phyloP scores from a whole-genome alignment of 371 early-diverging fungal genomes.

The Batrachochytrium dendrobatidis region DNA sequence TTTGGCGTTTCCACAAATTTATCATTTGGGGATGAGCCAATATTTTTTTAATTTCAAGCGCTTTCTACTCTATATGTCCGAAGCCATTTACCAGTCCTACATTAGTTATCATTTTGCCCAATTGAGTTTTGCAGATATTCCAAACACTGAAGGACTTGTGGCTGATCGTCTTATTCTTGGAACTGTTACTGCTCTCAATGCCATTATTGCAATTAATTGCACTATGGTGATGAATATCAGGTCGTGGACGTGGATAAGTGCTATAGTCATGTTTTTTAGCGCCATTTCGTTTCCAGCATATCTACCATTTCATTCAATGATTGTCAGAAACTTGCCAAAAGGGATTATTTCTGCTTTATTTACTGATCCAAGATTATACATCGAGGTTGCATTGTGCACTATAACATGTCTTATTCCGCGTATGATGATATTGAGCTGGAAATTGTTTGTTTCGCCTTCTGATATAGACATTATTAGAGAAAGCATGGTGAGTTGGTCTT shows the following conservation, averaged over 20 bases:
- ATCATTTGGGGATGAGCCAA: constrained; percentile 59
- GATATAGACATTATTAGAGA: constrained; percentile 22
- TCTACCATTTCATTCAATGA: constrained; percentile 7
- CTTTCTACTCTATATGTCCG: constrained; percentile 68
- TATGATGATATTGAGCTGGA: background rate
- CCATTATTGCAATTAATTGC: constrained; percentile 66
- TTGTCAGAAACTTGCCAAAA: background rate
- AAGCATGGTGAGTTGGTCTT: no score
- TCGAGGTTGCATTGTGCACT: constrained; percentile 4
- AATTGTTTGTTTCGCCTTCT: constrained; percentile 1
- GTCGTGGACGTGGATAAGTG: constrained; percentile 60
- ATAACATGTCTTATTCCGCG: constrained; percentile 7
- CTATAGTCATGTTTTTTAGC: background rate
- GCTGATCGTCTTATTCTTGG: constrained; percentile 61
- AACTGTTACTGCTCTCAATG: constrained; percentile 61
- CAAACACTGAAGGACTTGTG: constrained; percentile 45
- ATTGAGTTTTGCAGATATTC: constrained; percentile 45
- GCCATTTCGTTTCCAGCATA: constrained; percentile 8
- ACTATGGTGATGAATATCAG: constrained; percentile 62
- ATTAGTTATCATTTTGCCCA: constrained; percentile 70
- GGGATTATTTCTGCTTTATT: background rate
- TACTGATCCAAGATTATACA: constrained; percentile 6
- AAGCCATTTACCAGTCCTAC: constrained; percentile 78
- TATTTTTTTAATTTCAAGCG: constrained; percentile 65
- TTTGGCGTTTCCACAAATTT: constrained; percentile 66